Base-by-base conservation (phyloP, 2,329 filamentous ascomycete species). In the Penicillium sp. region DNA sequence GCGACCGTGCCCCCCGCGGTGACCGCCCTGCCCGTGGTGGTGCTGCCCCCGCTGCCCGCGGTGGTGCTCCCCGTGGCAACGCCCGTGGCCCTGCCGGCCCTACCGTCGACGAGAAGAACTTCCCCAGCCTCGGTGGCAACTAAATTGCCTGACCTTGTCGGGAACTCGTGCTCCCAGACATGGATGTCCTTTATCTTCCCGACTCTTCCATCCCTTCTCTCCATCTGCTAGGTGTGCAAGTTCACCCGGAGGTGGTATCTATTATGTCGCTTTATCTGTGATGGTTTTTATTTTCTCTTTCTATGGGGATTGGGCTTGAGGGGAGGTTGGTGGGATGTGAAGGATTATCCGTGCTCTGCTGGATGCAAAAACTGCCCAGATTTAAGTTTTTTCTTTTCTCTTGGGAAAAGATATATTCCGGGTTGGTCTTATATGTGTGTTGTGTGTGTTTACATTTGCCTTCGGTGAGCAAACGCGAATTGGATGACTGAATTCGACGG, bases 11-110 rank as follows among this genome's bases (percentile, higher is more conserved):
- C 35, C 52, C 56, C 39, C 59, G 64, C 31, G 64, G 64, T 58
- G 63, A 62, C 60, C 61, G 63, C 21, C 53, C 65, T 33, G 52
- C 61, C 53, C 64, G 62, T 61, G 65, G 64, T 49, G 65, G 78
- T 82, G 66, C 70, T 74, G 65, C 79, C 74, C 68, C 66, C 65
- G 81, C 82, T 71, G 78, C 79, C 64, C 78, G 76, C 63, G 76
- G 79, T 63, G 78, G 79, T 65, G 79, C 59, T 53, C 52, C 61
- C 53, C 60, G 58, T 42, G 53, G 27, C 29, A 59, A 49, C 49
- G 49, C 53, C 41, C 59, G 56, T 54, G 54, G 57, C 53, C 59
- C 65, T 41, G 59, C 64, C 51, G 68, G 68, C 54, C 66, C 70
- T 64, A 71, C 73, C 64, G 74, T 78, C 57, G 76, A 78, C 66